Percentiles rank a stretch among this genome's conserved stretches.
Evolutionary conservation across 2,329 filamentous ascomycete genomes (phyloP).

Genomic region (Claviceps arundinis): DNA sequence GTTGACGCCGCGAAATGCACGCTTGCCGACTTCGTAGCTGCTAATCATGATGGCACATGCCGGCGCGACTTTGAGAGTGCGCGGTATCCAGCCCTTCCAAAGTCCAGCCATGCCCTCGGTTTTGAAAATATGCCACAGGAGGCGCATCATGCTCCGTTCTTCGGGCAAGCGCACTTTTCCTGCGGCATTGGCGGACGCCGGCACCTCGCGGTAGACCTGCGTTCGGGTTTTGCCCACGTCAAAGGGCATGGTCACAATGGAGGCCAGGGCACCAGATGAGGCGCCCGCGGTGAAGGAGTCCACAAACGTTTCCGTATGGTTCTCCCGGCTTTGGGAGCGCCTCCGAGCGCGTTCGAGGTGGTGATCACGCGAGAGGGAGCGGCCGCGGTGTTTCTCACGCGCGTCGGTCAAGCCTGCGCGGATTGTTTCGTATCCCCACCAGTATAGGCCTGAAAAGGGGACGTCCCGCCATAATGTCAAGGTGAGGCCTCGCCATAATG

Average conservation of each 20-base stretch:
- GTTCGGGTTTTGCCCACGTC: conserved; percentile 95
- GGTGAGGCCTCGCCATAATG: conserved; percentile 80
- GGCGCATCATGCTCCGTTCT: conserved; percentile 61
- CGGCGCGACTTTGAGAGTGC: conserved; percentile 87
- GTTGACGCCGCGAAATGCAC: conserved; percentile 67
- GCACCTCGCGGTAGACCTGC: conserved; percentile 59
- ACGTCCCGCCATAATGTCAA: conserved; percentile 94
- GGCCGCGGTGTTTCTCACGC: conserved; percentile 40
- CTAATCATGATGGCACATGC: conserved; percentile 99
- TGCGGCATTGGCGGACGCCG: conserved; percentile 15
- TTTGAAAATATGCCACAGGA: conserved; percentile 83
- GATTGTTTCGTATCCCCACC: conserved; percentile 91
- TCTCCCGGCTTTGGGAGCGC: conserved; percentile 51
- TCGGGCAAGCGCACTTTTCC: conserved; percentile 44
- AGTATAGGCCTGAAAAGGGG: conserved; percentile 93
- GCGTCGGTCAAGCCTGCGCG: conserved; percentile 57
- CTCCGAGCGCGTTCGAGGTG: conserved; percentile 30
- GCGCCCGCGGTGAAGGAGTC: conserved; percentile 87
- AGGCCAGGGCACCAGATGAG: conserved; percentile 68
- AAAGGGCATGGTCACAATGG: conserved; percentile 84
- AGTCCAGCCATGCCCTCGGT: conserved; percentile 71
- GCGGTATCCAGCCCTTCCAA: conserved; percentile 83
- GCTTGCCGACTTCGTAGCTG: conserved; percentile 92
- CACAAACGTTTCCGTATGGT: conserved; percentile 62
- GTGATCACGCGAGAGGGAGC: conserved; percentile 22